These are phyloP conservation scores for Globisporangium echinulatum DNA, from an alignment of 352 stramenopile species.

Conservation along the genomic window DNA sequence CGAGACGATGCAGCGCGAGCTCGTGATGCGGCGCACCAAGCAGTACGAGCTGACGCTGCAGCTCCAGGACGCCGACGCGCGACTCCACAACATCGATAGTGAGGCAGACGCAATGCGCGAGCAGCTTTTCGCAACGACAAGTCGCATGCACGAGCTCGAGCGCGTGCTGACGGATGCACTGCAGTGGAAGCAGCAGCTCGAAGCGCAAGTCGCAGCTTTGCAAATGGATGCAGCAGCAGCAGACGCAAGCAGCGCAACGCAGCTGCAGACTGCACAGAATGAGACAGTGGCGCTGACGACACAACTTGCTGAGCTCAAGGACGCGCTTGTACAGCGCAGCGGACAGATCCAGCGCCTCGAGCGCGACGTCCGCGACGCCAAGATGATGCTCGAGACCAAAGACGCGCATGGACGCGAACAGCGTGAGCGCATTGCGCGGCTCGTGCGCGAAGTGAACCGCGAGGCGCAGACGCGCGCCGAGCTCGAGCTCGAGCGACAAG, in stretches of 20 bases:
- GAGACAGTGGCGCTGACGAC: constrained; percentile 29
- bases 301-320: constrained; percentile 46
- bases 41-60: constrained; percentile 76
- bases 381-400: constrained; percentile 23
- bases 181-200: constrained; percentile 39
- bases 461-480: constrained; percentile 42
- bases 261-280: constrained; percentile 12
- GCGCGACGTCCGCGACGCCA: constrained; percentile 28
- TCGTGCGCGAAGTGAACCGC: constrained; percentile 44
- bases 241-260: constrained; percentile 2
- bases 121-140: constrained; percentile 32
- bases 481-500: constrained; percentile 39
- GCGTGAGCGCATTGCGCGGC: constrained; percentile 44
- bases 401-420: constrained; percentile 33
- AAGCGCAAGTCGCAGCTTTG: constrained; percentile 24
- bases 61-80: constrained; percentile 51
- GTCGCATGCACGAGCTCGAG: constrained; percentile 61
- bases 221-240: constrained; percentile 2
- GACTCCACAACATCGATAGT: constrained; percentile 33
- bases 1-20: constrained; percentile 59
- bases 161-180: constrained; percentile 47
- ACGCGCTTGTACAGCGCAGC: constrained; percentile 21
- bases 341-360: constrained; percentile 36
- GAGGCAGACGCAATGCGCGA: constrained; percentile 34
- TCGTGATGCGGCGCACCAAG: constrained; percentile 66